These are phyloP conservation scores for Periconia digitata DNA, from an alignment of 2,329 filamentous ascomycete species.

Conservation along the genomic window DNA sequence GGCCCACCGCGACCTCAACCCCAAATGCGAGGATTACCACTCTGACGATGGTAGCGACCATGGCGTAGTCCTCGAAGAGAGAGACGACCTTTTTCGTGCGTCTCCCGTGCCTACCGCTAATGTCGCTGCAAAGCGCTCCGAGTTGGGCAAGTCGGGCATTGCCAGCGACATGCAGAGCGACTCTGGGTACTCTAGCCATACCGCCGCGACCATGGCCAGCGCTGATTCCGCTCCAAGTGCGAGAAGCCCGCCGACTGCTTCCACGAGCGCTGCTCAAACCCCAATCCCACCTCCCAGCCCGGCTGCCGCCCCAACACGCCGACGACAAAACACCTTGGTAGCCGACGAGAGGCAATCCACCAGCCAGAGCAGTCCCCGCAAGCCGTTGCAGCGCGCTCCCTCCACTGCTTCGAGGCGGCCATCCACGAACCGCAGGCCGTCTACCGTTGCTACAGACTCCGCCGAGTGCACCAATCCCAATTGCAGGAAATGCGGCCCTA, in stretches of 20 bases:
- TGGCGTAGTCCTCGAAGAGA: slow-evolving; percentile 9
- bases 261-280: slow-evolving; percentile 16
- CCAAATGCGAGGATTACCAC: slow-evolving; percentile 44
- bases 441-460: slow-evolving; percentile 8
- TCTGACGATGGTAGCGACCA: slow-evolving; percentile 42
- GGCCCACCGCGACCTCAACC: slow-evolving; percentile 23
- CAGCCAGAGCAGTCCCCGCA: slow-evolving; percentile 27
- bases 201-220: slow-evolving; percentile 54
- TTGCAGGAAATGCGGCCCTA: slow-evolving; percentile 31
- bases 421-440: slow-evolving; percentile 9
- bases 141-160: slow-evolving; percentile 32
- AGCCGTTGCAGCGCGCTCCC: slow-evolving; percentile 23
- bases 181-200: slow-evolving; percentile 64
- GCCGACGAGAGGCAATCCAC: slow-evolving; percentile 14
- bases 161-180: slow-evolving; percentile 57
- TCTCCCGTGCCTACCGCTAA: slow-evolving; percentile 51
- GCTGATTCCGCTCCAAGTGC: slow-evolving; percentile 54
- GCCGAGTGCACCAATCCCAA: slow-evolving; percentile 39
- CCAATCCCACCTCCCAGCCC: slow-evolving; percentile 22
- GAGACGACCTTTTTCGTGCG: slow-evolving; percentile 36
- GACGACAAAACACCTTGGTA: slow-evolving; percentile 21
- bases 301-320: slow-evolving; percentile 10
- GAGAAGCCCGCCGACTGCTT: slow-evolving; percentile 28
- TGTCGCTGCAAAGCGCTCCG: slow-evolving; percentile 52
- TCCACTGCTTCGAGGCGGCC: slow-evolving; percentile 27